Conservation (phyloP, 2,329 filamentous ascomycete genomes). For the Trichoderma sp. region DNA sequence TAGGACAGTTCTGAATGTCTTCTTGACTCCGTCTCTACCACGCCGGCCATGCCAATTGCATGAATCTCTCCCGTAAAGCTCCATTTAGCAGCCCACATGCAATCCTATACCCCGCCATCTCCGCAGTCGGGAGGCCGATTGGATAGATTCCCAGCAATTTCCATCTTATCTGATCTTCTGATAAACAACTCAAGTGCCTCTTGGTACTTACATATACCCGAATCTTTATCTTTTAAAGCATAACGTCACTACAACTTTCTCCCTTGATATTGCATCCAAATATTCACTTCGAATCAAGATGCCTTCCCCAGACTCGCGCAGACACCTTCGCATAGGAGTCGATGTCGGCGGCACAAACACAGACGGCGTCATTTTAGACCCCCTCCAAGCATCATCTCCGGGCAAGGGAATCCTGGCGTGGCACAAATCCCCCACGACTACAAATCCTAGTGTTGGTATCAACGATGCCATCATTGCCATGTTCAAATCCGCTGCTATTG, state of each 20-base stretch:
- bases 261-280: background rate
- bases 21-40: background rate
- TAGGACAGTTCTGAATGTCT: background rate
- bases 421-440: conserved; percentile 52
- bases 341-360: conserved; percentile 57
- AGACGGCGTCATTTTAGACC: conserved; percentile 54
- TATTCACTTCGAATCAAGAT: conserved; percentile 19
- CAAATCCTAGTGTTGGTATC: conserved; percentile 51
- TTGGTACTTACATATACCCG: background rate
- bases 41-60: background rate
- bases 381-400: conserved; percentile 37
- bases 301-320: background rate
- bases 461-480: conserved; percentile 47
- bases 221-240: background rate
- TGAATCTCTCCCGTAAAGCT: background rate
- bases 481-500: conserved; percentile 40
- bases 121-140: conserved; percentile 2
- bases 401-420: conserved; percentile 50
- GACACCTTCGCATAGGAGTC: conserved; percentile 46
- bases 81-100: background rate
- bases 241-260: background rate
- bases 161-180: conserved; percentile 22
- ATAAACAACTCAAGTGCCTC: background rate
- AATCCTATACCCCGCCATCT: background rate
- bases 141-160: background rate